phyloP scores from a whole-genome alignment of 352 stramenopile genomes.

The Phytopythium kandeliae region DNA sequence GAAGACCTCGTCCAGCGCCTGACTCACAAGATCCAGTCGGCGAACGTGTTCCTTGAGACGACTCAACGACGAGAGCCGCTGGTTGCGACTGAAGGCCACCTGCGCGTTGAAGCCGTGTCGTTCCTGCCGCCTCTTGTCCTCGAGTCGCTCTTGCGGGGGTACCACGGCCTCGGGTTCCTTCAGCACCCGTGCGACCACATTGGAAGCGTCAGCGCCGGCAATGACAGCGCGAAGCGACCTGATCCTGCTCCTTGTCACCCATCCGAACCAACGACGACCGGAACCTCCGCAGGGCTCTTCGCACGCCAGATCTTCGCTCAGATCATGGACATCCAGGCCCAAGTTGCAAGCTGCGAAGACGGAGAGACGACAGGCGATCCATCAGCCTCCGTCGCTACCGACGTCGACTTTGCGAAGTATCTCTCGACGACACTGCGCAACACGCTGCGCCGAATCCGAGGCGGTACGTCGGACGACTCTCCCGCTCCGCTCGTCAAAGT shows the following conservation, averaged over 20 bases:
- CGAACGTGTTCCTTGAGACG: constrained; percentile 40
- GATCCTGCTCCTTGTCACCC: too few species aligned
- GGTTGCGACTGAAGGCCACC: constrained; percentile 55
- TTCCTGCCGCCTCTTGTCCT: constrained; percentile 58
- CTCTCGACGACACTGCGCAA: not conserved
- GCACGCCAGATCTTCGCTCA: not conserved
- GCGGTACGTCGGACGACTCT: not conserved
- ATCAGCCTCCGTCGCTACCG: not conserved
- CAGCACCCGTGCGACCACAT: constrained; percentile 20
- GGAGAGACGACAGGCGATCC: not conserved
- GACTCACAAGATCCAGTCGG: constrained; percentile 54
- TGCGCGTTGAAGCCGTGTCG: constrained; percentile 56
- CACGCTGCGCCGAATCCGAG: not conserved
- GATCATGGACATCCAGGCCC: constrained; percentile 2
- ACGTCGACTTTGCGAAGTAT: not conserved
- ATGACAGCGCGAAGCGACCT: too few species aligned
- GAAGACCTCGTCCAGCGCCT: constrained; percentile 43
- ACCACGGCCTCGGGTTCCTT: constrained; percentile 57
- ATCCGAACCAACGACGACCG: not conserved
- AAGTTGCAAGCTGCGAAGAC: not conserved
- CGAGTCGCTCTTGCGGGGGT: constrained; percentile 57
- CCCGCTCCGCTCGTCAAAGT: not conserved
- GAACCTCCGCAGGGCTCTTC: not conserved
- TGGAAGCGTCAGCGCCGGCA: not conserved
- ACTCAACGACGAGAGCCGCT: constrained; percentile 38